A percentile compares a stretch with the other conserved stretches of the same genome.
Conservation (phyloP, 2,329 filamentous ascomycete genomes). For the Aspergillus quadricinctus region DNA sequence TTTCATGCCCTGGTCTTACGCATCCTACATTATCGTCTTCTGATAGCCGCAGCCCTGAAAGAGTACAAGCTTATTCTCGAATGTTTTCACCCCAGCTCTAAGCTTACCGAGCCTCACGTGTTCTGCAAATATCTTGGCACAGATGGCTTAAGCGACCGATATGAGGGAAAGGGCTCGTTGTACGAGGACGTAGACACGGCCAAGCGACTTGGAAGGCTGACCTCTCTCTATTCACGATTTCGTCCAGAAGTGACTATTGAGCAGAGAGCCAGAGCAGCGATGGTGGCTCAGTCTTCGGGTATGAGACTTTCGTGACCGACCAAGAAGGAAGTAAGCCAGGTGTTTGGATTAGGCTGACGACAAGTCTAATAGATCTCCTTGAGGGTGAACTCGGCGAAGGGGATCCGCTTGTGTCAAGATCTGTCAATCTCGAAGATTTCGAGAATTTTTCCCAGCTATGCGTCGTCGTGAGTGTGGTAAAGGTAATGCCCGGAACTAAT, state of each 20-base stretch:
- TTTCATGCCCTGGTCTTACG: constrained; percentile 61
- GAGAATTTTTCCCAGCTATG: constrained; percentile 74
- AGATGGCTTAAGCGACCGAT: constrained; percentile 50
- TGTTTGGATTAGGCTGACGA: not conserved
- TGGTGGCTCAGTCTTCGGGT: constrained; percentile 11
- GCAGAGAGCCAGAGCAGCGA: constrained; percentile 9
- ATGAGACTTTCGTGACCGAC: constrained; percentile 3
- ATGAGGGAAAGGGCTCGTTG: constrained; percentile 36
- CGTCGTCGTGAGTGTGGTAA: constrained; percentile 63
- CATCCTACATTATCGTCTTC: constrained; percentile 61
- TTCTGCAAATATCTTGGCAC: constrained; percentile 66
- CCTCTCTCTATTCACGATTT: constrained; percentile 65
- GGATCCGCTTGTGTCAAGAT: constrained; percentile 49
- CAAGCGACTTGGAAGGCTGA: constrained; percentile 45
- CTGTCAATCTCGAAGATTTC: constrained; percentile 61
- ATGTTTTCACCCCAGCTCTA: constrained; percentile 69
- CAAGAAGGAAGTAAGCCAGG: not conserved
- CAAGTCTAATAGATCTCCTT: constrained; percentile 4
- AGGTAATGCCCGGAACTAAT: constrained; percentile 57
- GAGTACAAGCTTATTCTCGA: constrained; percentile 69
- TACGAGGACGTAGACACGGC: constrained; percentile 29
- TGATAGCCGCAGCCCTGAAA: constrained; percentile 53
- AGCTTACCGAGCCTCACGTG: constrained; percentile 64
- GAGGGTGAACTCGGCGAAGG: not conserved
- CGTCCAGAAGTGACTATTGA: constrained; percentile 58